These are phyloP conservation scores for Entophlyctis luteolus DNA, from an alignment of 192 early-diverging fungal genomes.

Conservation along the genomic window DNA sequence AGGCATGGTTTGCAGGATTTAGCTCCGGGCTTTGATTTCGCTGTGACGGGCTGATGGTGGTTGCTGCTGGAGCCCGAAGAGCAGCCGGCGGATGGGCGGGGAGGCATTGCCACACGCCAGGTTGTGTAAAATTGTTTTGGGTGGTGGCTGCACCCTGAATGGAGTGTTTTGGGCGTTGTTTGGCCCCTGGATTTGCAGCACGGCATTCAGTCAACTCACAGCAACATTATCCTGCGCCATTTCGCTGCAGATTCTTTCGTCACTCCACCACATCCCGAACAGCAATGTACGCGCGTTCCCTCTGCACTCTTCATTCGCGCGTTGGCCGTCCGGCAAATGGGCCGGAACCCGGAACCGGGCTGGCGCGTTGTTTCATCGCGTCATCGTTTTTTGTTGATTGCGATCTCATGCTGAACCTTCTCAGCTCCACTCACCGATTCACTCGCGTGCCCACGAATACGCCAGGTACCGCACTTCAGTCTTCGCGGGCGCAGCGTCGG, in stretches of 20 bases:
- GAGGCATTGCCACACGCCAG: neutral
- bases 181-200: constrained; percentile 13
- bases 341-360: too few species aligned
- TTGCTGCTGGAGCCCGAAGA: neutral
- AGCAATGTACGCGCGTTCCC: too few species aligned
- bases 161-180: neutral
- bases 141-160: neutral
- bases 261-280: too few species aligned
- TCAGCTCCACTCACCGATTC: constrained; percentile 1
- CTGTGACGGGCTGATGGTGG: neutral
- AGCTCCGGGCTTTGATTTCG: neutral
- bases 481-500: constrained; percentile 2
- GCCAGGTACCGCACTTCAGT: neutral
- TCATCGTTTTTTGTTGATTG: too few species aligned
- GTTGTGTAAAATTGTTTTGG: neutral
- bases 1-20: constrained; percentile 3
- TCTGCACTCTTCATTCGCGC: too few species aligned
- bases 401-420: too few species aligned
- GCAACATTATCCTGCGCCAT: too few species aligned
- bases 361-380: too few species aligned
- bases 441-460: neutral
- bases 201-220: neutral
- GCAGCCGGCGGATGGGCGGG: neutral
- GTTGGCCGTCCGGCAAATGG: too few species aligned
- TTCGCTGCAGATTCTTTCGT: too few species aligned